Base-by-base conservation (phyloP, 371 early-diverging fungal species). In the Mucor irregularis region DNA sequence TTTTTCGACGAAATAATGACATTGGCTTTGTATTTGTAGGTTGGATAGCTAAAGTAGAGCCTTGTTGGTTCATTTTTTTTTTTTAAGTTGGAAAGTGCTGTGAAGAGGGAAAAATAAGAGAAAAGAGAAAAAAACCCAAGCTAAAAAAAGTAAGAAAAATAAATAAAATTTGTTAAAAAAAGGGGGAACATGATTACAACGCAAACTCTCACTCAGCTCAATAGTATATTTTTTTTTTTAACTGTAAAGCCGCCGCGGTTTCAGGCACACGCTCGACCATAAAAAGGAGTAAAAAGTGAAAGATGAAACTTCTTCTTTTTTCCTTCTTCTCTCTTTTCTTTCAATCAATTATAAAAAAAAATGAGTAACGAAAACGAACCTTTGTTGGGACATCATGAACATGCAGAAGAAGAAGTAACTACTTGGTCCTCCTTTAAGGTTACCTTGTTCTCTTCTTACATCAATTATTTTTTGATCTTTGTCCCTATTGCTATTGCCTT, bases 401-500 rank as follows among this genome's bases (percentile, higher is more conserved):
- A n/a, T n/a, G 16, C 21, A 11, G 28, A 19, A 28, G 19, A 24
- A 4, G 60, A 64, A 19, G 65, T 65, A 9, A 66, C 72, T 4
- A 56, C 62, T 21, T 53, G 48, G 39, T 66, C 71, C 13, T 76
- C 76, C 2, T 61, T 68, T 21, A 73, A 68, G 30, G 63, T 54
- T 3, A 58, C 71, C 0, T 10, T 68, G 8, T 34, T 46, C 7
- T 76, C 76, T 0, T 84, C 86, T 17, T 78, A 71, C 57, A 58
- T 90, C 66, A 92, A 92, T 60, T 31, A 85, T 24, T 61, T 91
- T 7, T 64, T 89, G 14, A 38, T 92, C 14, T 89, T 94, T 39
- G 74, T 91, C 0, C 95, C 95, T 5, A 71, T 94, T 4, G 94
- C 93, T 3, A 71, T 94, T 1, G 93, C 89, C 0, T 74, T 86